A percentile compares a stretch with the other conserved stretches of the same genome.
Conservation (phyloP, 2,329 filamentous ascomycete genomes). For the Cladorrhinum sp. region DNA sequence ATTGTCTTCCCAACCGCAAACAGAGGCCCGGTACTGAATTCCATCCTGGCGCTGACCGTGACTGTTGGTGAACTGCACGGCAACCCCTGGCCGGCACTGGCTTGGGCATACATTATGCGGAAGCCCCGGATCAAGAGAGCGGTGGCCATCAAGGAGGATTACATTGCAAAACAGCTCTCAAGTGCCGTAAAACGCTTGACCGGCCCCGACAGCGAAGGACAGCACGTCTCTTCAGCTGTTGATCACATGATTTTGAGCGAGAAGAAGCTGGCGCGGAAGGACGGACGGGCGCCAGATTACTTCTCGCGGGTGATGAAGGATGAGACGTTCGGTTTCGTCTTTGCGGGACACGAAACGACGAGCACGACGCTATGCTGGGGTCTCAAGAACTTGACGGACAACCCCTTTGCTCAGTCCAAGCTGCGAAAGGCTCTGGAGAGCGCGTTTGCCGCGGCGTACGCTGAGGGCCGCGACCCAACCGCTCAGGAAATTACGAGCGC, state of each 20-base stretch:
- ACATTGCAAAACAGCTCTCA: constrained; percentile 20
- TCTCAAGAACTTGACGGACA: constrained; percentile 27
- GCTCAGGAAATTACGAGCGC: no score
- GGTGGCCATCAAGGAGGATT: constrained; percentile 27
- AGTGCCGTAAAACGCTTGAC: no score
- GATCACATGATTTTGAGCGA: no score
- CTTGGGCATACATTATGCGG: constrained; percentile 28
- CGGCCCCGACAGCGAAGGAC: no score
- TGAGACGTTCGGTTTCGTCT: constrained; percentile 33
- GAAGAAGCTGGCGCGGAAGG: no score
- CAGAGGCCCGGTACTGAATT: no score
- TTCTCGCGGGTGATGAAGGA: constrained; percentile 10
- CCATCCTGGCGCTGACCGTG: constrained; percentile 26
- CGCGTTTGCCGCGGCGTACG: constrained; percentile 15
- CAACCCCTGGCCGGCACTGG: constrained; percentile 30
- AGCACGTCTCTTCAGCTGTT: no score
- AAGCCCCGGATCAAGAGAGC: constrained; percentile 31
- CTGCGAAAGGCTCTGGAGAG: constrained; percentile 28
- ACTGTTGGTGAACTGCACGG: constrained; percentile 30
- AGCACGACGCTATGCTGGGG: constrained; percentile 31
- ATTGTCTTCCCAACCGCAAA: no score
- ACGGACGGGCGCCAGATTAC: no score
- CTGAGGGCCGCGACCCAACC: no score
- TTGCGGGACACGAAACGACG: constrained; percentile 35
- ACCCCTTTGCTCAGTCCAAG: constrained; percentile 22